These are phyloP conservation scores for Zopfia rhizophila DNA, from an alignment of 2,329 filamentous ascomycete genomes.

Conservation along the genomic window DNA sequence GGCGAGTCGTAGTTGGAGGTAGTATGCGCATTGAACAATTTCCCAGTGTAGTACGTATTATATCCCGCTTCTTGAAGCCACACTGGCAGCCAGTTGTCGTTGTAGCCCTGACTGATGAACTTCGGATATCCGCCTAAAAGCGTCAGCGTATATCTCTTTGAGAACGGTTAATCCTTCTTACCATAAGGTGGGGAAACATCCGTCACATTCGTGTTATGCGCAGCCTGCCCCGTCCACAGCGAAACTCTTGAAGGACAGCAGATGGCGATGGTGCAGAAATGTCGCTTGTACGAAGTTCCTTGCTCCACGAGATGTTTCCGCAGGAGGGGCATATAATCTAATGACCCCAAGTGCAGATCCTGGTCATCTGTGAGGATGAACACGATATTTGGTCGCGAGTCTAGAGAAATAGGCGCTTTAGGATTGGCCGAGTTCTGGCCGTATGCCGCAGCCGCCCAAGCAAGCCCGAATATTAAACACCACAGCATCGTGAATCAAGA, in stretches of 20 bases:
- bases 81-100: conserved; percentile 74
- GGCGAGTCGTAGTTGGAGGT: conserved; percentile 70
- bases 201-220: conserved; percentile 78
- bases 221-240: conserved; percentile 72
- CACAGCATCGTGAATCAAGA: too few species aligned
- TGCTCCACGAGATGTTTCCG: conserved; percentile 66
- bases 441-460: too few species aligned
- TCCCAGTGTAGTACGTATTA: conserved; percentile 78
- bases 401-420: too few species aligned
- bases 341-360: conserved; percentile 69
- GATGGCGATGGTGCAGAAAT: conserved; percentile 73
- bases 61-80: conserved; percentile 78
- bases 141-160: conserved; percentile 13
- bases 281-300: conserved; percentile 69
- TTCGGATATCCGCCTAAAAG: conserved; percentile 69
- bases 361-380: conserved; percentile 77
- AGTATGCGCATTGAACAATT: conserved; percentile 74
- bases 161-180: conserved; percentile 31
- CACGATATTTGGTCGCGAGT: conserved; percentile 64
- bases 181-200: conserved; percentile 65
- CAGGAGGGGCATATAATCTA: conserved; percentile 69
- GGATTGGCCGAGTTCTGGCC: too few species aligned
- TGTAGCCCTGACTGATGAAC: conserved; percentile 71
- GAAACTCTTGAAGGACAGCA: conserved; percentile 76
- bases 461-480: too few species aligned